Conservation (phyloP, 257 asterid species). For the Solanum habrochaites region DNA sequence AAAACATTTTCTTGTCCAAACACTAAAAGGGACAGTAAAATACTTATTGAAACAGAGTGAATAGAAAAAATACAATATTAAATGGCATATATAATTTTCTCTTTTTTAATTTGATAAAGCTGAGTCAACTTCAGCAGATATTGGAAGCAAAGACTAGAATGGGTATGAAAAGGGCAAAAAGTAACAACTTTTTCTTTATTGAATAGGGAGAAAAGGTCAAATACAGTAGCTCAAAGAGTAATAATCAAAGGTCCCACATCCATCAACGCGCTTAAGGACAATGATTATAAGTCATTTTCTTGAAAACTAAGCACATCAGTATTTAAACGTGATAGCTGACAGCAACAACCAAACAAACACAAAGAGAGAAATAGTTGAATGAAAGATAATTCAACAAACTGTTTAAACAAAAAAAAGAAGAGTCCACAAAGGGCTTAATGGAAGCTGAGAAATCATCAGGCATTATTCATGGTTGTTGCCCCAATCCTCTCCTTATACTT, state of each 20-base stretch:
- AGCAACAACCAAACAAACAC: not conserved
- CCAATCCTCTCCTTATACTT: constrained; percentile 18
- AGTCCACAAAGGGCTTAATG: constrained; percentile 1
- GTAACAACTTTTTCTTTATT: not conserved
- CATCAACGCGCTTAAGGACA: constrained; percentile 9
- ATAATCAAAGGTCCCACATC: constrained; percentile 22
- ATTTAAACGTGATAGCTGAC: constrained; percentile 7
- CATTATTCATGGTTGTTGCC: constrained; percentile 47
- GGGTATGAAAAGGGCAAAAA: not conserved
- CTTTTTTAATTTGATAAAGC: not conserved
- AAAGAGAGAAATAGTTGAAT: not conserved
- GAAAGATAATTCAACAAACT: not conserved
- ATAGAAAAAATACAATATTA: not conserved
- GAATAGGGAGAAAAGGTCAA: constrained; percentile 26
- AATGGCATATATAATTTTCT: not conserved
- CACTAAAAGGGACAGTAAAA: not conserved
- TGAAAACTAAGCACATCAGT: constrained; percentile 28
- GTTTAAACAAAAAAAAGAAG: not conserved
- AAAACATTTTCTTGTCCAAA: not conserved
- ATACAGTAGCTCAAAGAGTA: not conserved
- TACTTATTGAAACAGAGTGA: not conserved
- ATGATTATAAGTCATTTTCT: constrained; percentile 17
- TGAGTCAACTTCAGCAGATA: constrained; percentile 4
- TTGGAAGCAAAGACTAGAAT: not conserved
- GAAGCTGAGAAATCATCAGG: constrained; percentile 33